Evolutionary conservation across 2,329 filamentous ascomycete species (phyloP).

Genomic region (Venturia pyrina): DNA sequence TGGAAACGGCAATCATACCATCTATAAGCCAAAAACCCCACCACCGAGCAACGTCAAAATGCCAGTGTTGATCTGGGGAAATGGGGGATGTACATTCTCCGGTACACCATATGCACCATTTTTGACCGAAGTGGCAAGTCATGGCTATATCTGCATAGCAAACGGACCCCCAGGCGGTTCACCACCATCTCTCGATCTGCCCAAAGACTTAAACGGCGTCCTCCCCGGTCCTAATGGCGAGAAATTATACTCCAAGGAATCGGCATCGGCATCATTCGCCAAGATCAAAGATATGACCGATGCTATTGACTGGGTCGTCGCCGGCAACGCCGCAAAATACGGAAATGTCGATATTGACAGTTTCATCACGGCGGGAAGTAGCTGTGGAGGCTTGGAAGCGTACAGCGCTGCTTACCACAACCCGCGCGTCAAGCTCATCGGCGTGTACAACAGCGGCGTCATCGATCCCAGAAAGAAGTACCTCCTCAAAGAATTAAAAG

Average conservation of each 20-base stretch:
- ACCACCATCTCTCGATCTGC: not conserved
- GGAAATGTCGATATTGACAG: constrained; percentile 7
- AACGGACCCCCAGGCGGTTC: constrained; percentile 8
- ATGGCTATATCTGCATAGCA: constrained; percentile 13
- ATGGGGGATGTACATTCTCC: constrained; percentile 8
- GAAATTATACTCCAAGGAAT: not conserved
- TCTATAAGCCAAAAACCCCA: constrained; percentile 11
- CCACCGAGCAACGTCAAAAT: constrained; percentile 9
- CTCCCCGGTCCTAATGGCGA: constrained; percentile 1
- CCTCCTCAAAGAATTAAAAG: constrained; percentile 11
- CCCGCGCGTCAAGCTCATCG: constrained; percentile 7
- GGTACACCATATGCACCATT: constrained; percentile 10
- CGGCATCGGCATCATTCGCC: not conserved
- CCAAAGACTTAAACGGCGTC: not conserved
- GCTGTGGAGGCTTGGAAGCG: constrained; percentile 11
- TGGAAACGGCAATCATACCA: not conserved
- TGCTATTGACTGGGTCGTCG: constrained; percentile 12
- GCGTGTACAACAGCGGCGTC: constrained; percentile 7
- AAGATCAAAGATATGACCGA: constrained; percentile 10
- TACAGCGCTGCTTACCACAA: constrained; percentile 11
- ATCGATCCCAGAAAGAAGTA: not conserved
- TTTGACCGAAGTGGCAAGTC: constrained; percentile 11
- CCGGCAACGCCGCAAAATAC: constrained; percentile 10
- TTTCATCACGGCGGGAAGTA: constrained; percentile 8
- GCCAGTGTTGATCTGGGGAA: constrained; percentile 13